Evolutionary conservation across 2,329 filamentous ascomycete species (phyloP), one percentile per base, ranked within the genome.

Genomic region (Plectosphaerella sp.): DNA sequence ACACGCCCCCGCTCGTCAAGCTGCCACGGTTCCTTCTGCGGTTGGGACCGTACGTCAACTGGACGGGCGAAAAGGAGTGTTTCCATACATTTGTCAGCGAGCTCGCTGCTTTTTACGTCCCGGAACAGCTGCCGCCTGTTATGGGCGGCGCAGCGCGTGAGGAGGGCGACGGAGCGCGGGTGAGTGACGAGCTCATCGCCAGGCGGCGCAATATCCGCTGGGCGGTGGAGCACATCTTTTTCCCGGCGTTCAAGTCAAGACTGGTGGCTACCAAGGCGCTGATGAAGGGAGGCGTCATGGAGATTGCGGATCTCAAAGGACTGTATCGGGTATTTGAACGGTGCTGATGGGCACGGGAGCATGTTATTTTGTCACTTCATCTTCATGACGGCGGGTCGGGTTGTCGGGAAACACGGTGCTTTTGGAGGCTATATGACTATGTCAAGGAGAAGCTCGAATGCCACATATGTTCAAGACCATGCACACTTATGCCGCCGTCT

Each of bases 311-410:
- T 71, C 69, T 97, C 54, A 97, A 96, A 69, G 91, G 92, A 0
- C 66, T 99, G 53, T 99, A 99, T 69, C 78, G 89, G 45, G 92
- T 97, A 3, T 99, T 99, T 76, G 94, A 99, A 72, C 77, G 94
- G 51, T 97, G 94, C 68, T 97, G 68, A 81, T 33, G 28, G 28
- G 28, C 28, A 33, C 8, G 28, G 28, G 28, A 33, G 8, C 28
- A 33, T 33, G 8, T 33, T 33, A 2, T 12, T 33, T 22, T 5
- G 22, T 22, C 22, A 22, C 22, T 22, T 5, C 5, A 22, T 22
- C 22, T 22, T 22, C 22, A 22, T 22, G 22, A 22, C 22, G 22
- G 22, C 22, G 22, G 22, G 22, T 22, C 22, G 22, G 22, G 3
- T 33, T 33, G 28, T 33, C 28, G 28, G 25, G 28, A 33, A 33